A percentile compares a stretch with the other conserved stretches of the same genome.
Conservation (phyloP, 805 yeast genomes). For the Scheffersomyces spartinae region DNA sequence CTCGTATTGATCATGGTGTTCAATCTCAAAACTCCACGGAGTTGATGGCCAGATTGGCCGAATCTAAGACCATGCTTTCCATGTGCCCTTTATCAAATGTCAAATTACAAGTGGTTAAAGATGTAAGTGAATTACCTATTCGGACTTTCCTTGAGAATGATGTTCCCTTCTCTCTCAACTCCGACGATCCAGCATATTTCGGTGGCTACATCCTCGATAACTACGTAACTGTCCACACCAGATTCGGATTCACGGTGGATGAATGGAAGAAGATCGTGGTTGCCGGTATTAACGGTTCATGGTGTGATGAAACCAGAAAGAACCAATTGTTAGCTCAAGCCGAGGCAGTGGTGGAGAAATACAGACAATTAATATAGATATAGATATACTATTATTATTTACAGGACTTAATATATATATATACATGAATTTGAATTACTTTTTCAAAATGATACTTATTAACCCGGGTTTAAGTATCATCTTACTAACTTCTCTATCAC, state of each 20-base stretch:
- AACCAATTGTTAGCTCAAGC: conserved; percentile 33
- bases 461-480: too few species aligned
- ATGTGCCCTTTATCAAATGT: conserved; percentile 74
- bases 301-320: conserved; percentile 53
- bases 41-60: conserved; percentile 46
- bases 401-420: too few species aligned
- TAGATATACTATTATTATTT: too few species aligned
- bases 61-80: conserved; percentile 45
- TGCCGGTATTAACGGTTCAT: conserved; percentile 61
- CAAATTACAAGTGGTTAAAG: conserved; percentile 60
- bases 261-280: conserved; percentile 57
- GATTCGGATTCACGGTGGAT: conserved; percentile 47
- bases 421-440: too few species aligned
- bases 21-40: conserved; percentile 45
- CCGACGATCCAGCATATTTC: conserved; percentile 75
- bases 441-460: too few species aligned
- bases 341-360: conserved; percentile 31
- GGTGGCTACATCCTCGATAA: conserved; percentile 79
- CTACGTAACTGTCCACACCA: conserved; percentile 52
- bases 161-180: conserved; percentile 66
- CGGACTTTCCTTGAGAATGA: conserved; percentile 44
- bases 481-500: too few species aligned
- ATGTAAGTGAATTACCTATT: conserved; percentile 59
- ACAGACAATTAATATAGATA: conserved; percentile 11
- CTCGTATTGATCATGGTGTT: conserved; percentile 76